A percentile compares a stretch with the other conserved stretches of the same genome.
Evolutionary conservation across 495 filamentous ascomycete species (phyloP).

Genomic region (Podospora comata): DNA sequence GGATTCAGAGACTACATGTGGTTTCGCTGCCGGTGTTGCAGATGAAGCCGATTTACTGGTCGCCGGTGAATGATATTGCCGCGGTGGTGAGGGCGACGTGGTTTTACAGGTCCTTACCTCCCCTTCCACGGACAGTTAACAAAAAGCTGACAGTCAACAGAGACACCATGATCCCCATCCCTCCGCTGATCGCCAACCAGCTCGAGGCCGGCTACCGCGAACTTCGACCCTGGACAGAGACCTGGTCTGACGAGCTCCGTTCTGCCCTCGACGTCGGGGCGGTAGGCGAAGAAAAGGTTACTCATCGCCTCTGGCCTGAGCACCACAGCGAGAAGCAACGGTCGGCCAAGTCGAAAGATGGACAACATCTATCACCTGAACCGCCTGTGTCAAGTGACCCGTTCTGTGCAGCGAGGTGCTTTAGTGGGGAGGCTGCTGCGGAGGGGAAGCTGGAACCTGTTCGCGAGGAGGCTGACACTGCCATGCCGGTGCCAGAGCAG

Average conservation of each 20-base stretch:
- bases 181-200: constrained; percentile 84
- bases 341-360: constrained; percentile 38
- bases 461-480: constrained; percentile 38
- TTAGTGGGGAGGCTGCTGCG: constrained; percentile 53
- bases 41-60: constrained; percentile 99
- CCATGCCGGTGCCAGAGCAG: constrained; percentile 26
- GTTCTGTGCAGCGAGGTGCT: constrained; percentile 53
- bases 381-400: constrained; percentile 52
- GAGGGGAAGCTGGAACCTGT: constrained; percentile 47
- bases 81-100: constrained; percentile 83
- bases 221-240: constrained; percentile 84
- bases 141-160: constrained; percentile 26
- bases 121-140: constrained; percentile 2
- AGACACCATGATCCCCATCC: constrained; percentile 87
- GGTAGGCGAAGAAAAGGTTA: constrained; percentile 85
- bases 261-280: constrained; percentile 89
- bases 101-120: constrained; percentile 63
- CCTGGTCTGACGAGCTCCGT: constrained; percentile 88
- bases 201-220: constrained; percentile 85
- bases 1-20: constrained; percentile 67
- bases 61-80: constrained; percentile 85
- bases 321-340: constrained; percentile 17
- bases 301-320: constrained; percentile 75
- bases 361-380: constrained; percentile 33
- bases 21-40: constrained; percentile 56